phyloP scores from a whole-genome alignment of 768 basidiomycete species.

The Lactarius psammicola region DNA sequence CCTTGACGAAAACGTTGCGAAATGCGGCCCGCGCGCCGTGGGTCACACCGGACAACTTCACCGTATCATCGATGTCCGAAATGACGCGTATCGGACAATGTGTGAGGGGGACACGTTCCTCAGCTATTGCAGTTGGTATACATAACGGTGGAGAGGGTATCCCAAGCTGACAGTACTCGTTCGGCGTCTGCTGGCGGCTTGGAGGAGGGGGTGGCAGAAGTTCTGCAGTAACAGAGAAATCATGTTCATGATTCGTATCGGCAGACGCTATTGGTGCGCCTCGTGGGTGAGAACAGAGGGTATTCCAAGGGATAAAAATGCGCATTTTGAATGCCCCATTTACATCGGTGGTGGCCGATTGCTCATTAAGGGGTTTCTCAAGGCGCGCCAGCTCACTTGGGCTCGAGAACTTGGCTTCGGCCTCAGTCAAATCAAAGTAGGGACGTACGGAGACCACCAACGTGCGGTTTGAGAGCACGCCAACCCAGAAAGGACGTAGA shows the following conservation, averaged over 20 bases:
- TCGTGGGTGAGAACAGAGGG: constrained; percentile 58
- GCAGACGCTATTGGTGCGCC: constrained; percentile 59
- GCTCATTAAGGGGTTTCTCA: constrained; percentile 44
- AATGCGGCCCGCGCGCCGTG: constrained; percentile 81
- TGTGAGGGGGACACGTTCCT: constrained; percentile 45
- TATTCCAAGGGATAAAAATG: constrained; percentile 66
- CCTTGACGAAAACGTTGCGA: constrained; percentile 88
- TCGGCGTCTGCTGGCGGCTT: constrained; percentile 15
- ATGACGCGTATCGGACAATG: constrained; percentile 72
- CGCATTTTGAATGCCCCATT: constrained; percentile 74
- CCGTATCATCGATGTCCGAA: constrained; percentile 93
- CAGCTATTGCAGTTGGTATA: constrained; percentile 27
- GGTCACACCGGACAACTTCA: constrained; percentile 77
- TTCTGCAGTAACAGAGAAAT: constrained; percentile 55
- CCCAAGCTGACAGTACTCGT: constrained; percentile 11
- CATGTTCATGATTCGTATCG: constrained; percentile 43
- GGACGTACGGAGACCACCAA: constrained; percentile 64
- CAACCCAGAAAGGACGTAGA: constrained; percentile 78
- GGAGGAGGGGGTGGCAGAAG: constrained; percentile 45
- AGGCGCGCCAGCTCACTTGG: constrained; percentile 13
- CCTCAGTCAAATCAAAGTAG: constrained; percentile 33
- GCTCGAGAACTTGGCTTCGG: constrained; percentile 33
- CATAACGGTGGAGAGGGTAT: not conserved
- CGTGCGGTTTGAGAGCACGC: constrained; percentile 59
- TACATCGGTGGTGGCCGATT: constrained; percentile 53